Percentiles rank a stretch among this genome's conserved stretches.
phyloP scores from a whole-genome alignment of 2,329 filamentous ascomycete species.

The Fusarium sp. region DNA sequence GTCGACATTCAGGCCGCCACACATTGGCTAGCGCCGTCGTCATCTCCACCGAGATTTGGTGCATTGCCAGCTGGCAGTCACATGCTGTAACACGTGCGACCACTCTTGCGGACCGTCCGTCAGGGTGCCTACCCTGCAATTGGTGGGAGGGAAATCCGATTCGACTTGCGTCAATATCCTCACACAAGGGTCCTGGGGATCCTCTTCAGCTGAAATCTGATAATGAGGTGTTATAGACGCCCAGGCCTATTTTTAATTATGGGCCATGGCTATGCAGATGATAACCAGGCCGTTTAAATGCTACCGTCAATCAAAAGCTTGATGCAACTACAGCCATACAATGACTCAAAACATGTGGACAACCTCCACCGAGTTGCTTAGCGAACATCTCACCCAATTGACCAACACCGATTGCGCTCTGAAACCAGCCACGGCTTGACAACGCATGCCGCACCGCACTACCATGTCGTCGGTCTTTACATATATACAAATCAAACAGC shows the following conservation, averaged over 20 bases:
- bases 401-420: background rate
- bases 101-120: background rate
- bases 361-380: background rate
- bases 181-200: background rate
- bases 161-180: background rate
- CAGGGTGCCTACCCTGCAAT: conserved; percentile 30
- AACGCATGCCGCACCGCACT: background rate
- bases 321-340: background rate
- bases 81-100: conserved; percentile 42
- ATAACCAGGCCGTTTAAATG: background rate
- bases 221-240: background rate
- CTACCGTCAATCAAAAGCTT: background rate
- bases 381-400: conserved; percentile 1
- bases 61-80: conserved; percentile 47
- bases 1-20: conserved; percentile 44
- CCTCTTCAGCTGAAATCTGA: background rate
- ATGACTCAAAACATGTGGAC: background rate
- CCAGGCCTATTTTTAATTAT: background rate
- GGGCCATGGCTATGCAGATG: background rate
- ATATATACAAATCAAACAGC: background rate
- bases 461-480: background rate
- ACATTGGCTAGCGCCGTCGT: conserved; percentile 39
- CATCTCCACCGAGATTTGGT: conserved; percentile 33
- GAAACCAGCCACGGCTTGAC: background rate
- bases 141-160: background rate